These are phyloP conservation scores for Tetrapyrgos nigripes DNA, from an alignment of 1,284 basidiomycete genomes.

Conservation along the genomic window DNA sequence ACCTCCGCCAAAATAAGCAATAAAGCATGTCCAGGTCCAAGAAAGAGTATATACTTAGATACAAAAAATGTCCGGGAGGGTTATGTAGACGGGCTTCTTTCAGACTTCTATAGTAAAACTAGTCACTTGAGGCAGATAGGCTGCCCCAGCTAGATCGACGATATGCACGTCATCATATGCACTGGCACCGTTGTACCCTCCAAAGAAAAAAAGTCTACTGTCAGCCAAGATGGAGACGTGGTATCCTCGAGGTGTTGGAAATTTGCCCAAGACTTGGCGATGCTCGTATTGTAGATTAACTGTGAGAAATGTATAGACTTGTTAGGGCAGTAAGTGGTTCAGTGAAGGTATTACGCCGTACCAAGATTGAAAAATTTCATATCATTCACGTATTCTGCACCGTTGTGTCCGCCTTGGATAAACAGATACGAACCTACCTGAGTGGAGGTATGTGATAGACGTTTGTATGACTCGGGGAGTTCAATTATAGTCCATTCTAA, in stretches of 20 bases:
- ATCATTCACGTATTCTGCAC: slow-evolving; percentile 78
- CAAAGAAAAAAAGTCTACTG: slow-evolving; percentile 85
- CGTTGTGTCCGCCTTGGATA: slow-evolving; percentile 89
- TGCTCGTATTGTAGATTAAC: slow-evolving; percentile 46
- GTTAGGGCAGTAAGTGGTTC: neutral
- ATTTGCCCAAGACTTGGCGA: slow-evolving; percentile 67
- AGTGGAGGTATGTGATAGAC: slow-evolving; percentile 87
- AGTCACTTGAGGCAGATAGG: slow-evolving; percentile 93
- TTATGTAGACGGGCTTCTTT: no score
- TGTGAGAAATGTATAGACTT: slow-evolving; percentile 10
- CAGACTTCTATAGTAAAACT: slow-evolving; percentile 64
- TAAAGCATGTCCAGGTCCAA: no score
- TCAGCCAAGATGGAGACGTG: slow-evolving; percentile 85
- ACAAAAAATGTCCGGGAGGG: no score
- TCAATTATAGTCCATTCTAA: slow-evolving; percentile 70
- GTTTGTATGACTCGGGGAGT: slow-evolving; percentile 62
- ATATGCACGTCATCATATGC: slow-evolving; percentile 88
- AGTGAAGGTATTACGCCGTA: slow-evolving; percentile 37
- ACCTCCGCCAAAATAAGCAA: no score
- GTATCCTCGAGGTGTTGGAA: slow-evolving; percentile 82
- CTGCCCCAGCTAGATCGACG: slow-evolving; percentile 86
- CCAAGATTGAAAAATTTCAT: slow-evolving; percentile 88
- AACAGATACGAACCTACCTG: slow-evolving; percentile 95
- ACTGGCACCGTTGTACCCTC: slow-evolving; percentile 85
- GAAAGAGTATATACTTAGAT: no score